A percentile compares a stretch with the other conserved stretches of the same genome.
phyloP scores from a whole-genome alignment of 2,329 filamentous ascomycete genomes.

The Penicillium digitatum region DNA sequence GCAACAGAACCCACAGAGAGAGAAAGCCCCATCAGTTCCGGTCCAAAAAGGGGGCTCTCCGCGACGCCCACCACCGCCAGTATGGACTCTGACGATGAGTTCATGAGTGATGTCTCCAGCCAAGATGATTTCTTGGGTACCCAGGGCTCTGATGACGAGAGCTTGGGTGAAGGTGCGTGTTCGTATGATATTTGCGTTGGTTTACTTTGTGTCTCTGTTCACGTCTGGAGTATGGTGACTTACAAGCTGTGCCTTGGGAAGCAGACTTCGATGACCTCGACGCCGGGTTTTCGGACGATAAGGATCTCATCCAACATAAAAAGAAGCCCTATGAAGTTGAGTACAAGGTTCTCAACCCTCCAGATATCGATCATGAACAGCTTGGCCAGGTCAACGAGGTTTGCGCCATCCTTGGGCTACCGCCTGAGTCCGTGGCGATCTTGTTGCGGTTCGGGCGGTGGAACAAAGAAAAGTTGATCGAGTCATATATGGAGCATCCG shows the following conservation, averaged over 20 bases:
- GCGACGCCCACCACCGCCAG: constrained; percentile 48
- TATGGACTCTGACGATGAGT: constrained; percentile 96
- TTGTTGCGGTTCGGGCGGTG: constrained; percentile 83
- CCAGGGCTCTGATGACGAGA: constrained; percentile 70
- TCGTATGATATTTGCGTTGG: neutral
- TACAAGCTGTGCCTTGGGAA: neutral
- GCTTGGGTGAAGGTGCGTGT: constrained; percentile 40
- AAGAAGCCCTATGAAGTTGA: constrained; percentile 77
- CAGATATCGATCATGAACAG: constrained; percentile 80
- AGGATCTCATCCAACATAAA: constrained; percentile 67
- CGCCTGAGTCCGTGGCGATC: constrained; percentile 85
- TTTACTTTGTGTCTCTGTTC: neutral
- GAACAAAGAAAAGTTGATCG: constrained; percentile 94
- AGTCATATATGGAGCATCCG: constrained; percentile 90
- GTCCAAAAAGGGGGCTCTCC: constrained; percentile 31
- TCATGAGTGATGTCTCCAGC: constrained; percentile 78
- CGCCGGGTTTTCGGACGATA: constrained; percentile 61
- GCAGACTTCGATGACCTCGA: constrained; percentile 58
- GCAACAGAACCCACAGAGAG: constrained; percentile 14
- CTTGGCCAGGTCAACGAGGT: constrained; percentile 83
- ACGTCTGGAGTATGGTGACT: neutral
- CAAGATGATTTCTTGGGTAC: constrained; percentile 63
- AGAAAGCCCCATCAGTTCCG: constrained; percentile 13
- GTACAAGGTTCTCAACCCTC: constrained; percentile 74
- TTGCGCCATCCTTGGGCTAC: constrained; percentile 82